A percentile compares a stretch with the other conserved stretches of the same genome.
These are phyloP conservation scores for Colletotrichum somersetense DNA, from an alignment of 2,329 filamentous ascomycete species.

Conservation along the genomic window DNA sequence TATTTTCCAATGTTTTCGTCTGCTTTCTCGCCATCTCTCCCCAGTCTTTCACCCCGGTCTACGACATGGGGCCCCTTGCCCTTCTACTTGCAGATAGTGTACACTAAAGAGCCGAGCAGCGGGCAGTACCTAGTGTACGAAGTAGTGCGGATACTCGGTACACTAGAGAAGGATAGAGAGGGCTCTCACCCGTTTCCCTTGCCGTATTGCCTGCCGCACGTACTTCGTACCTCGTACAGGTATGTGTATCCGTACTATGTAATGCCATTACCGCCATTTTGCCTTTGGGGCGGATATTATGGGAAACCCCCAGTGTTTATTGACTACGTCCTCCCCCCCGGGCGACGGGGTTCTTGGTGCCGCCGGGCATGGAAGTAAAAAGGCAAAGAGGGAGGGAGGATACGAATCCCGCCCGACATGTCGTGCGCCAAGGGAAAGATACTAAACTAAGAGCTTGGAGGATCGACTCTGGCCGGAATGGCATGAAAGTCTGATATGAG, in stretches of 20 bases:
- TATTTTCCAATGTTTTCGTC: conserved; percentile 27
- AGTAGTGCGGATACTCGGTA: too few species aligned
- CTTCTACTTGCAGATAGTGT: conserved; percentile 26
- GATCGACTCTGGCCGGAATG: not conserved
- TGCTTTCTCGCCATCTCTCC: conserved; percentile 8
- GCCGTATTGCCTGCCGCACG: not conserved
- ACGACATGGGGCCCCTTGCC: conserved; percentile 4
- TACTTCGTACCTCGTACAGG: not conserved
- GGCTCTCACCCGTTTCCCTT: conserved; percentile 9
- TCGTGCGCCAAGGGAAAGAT: conserved; percentile 7
- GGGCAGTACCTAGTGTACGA: too few species aligned
- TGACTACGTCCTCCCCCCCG: not conserved
- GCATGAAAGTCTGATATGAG: not conserved
- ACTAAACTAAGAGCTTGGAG: not conserved
- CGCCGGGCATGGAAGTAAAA: not conserved
- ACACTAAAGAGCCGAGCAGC: conserved; percentile 30
- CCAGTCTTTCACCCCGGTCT: conserved; percentile 4
- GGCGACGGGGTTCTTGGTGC: not conserved
- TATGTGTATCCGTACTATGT: too few species aligned
- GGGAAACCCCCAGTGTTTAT: not conserved
- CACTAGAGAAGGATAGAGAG: conserved; percentile 11
- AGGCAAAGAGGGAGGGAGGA: not conserved
- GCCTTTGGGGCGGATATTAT: not conserved
- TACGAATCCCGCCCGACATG: conserved; percentile 19
- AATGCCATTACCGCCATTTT: not conserved